Conservation (phyloP, 441 rosid genomes). For the Brassica hybrid region DNA sequence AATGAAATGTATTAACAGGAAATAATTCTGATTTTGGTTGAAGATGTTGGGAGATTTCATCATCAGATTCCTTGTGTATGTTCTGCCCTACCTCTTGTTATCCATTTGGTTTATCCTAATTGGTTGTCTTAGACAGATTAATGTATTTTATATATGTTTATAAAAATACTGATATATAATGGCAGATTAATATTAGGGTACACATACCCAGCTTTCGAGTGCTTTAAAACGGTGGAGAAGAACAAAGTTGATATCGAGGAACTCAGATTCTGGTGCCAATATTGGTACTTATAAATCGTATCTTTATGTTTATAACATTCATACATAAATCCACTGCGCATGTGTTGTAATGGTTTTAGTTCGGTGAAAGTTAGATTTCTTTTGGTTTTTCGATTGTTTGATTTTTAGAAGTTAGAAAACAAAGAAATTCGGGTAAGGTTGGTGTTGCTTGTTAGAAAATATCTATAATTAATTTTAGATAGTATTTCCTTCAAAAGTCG, state of each 20-base stretch:
- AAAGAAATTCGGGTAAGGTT: not conserved
- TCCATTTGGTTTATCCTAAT: too few relatives aligned
- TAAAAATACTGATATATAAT: slow-evolving; percentile 11
- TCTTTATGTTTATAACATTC: not conserved
- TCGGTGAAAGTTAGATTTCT: slow-evolving; percentile 15
- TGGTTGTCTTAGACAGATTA: too few relatives aligned
- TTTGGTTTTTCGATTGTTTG: not conserved
- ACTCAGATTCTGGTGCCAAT: slow-evolving; percentile 84
- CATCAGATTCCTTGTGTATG: slow-evolving; percentile 68
- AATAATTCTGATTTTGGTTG: slow-evolving; percentile 31
- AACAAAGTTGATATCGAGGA: slow-evolving; percentile 70
- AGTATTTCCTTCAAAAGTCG: not conserved
- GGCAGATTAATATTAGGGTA: slow-evolving; percentile 75
- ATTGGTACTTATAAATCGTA: slow-evolving; percentile 47
- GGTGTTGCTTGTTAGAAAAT: slow-evolving; percentile 6
- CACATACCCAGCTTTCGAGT: slow-evolving; percentile 80
- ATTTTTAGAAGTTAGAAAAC: not conserved
- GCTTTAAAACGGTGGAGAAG: slow-evolving; percentile 76
- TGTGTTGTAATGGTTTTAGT: not conserved
- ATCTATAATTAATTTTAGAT: not conserved
- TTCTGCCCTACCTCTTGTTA: not conserved
- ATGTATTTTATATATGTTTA: not conserved
- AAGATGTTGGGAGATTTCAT: slow-evolving; percentile 81
- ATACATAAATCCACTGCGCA: not conserved
- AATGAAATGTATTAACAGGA: slow-evolving; percentile 31